Percentiles rank a stretch among this genome's conserved stretches.
Conservation (phyloP, 1,139 yeast genomes). For the Hemisphaericaspora subhashii region DNA sequence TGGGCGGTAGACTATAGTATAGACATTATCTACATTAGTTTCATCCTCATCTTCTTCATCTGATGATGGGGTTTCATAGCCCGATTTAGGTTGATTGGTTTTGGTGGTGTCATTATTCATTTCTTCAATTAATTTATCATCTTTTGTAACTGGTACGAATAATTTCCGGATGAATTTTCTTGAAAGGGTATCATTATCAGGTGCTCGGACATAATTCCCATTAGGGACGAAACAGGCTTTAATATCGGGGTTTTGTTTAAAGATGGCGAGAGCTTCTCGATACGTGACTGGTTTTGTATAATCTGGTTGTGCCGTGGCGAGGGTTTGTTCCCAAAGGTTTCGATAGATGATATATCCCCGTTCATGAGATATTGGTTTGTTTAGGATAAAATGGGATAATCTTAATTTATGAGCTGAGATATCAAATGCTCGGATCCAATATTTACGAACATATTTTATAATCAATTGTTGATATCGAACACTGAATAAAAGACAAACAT, state of each 20-base stretch:
- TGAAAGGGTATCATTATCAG: slow-evolving; percentile 75
- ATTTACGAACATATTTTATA: slow-evolving; percentile 41
- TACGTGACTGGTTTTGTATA: slow-evolving; percentile 56
- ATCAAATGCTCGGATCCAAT: slow-evolving; percentile 67
- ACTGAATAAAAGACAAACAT: slow-evolving; percentile 10
- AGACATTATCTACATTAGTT: slow-evolving; percentile 55
- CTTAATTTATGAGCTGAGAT: slow-evolving; percentile 59
- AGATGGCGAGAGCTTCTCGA: slow-evolving; percentile 45
- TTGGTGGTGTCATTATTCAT: no score
- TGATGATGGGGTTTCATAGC: slow-evolving; percentile 21
- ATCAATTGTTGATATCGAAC: slow-evolving; percentile 18
- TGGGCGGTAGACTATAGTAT: slow-evolving; percentile 83
- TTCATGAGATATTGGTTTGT: slow-evolving; percentile 68
- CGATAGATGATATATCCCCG: slow-evolving; percentile 70
- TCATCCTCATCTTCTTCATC: slow-evolving; percentile 27
- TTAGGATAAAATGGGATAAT: slow-evolving; percentile 76
- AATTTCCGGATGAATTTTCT: slow-evolving; percentile 60
- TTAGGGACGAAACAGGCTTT: slow-evolving; percentile 66
- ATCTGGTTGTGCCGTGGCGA: slow-evolving; percentile 51
- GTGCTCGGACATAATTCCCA: slow-evolving; percentile 84
- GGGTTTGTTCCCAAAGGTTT: slow-evolving; percentile 41
- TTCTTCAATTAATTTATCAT: slow-evolving; percentile 59
- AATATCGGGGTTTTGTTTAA: slow-evolving; percentile 38
- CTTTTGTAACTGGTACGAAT: slow-evolving; percentile 81
- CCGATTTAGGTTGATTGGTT: slow-evolving; percentile 14